Conservation (phyloP, 2,329 filamentous ascomycete genomes). For the Microdochium bolleyi region DNA sequence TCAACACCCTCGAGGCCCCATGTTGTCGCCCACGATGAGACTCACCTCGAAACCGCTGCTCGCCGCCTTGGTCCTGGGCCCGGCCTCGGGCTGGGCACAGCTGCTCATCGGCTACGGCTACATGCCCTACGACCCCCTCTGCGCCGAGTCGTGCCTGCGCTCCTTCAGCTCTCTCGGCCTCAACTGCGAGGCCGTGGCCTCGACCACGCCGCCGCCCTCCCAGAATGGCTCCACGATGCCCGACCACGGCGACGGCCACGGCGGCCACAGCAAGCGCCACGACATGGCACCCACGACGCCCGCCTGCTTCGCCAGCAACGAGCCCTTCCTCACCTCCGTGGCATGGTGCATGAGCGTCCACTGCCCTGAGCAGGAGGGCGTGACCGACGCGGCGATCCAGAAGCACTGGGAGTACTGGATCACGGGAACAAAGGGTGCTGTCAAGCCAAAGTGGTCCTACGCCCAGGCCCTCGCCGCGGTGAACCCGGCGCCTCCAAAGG, state of each 20-base stretch:
- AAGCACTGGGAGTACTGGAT: constrained; percentile 13
- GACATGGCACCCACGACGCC: background rate
- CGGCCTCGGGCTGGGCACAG: background rate
- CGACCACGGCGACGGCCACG: background rate
- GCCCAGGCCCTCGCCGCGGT: constrained; percentile 8
- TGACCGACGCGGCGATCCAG: constrained; percentile 12
- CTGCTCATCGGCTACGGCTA: background rate
- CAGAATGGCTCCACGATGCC: background rate
- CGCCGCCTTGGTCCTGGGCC: background rate
- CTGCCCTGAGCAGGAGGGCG: constrained; percentile 7
- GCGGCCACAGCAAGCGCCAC: background rate
- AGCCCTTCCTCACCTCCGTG: constrained; percentile 13
- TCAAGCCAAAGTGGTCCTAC: constrained; percentile 15
- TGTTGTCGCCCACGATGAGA: background rate
- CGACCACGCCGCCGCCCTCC: too few relatives aligned
- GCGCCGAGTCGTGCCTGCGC: constrained; percentile 1
- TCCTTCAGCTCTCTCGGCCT: constrained; percentile 1
- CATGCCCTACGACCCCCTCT: constrained; percentile 1
- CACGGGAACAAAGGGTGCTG: constrained; percentile 7
- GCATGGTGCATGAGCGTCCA: constrained; percentile 18
- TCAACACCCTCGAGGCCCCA: too few relatives aligned
- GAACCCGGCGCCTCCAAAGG: constrained; percentile 3
- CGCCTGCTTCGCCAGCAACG: constrained; percentile 10
- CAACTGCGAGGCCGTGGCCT: background rate
- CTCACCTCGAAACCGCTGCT: background rate